Base-by-base conservation (phyloP, 768 basidiomycete species). In the Amanita pallidorosea region DNA sequence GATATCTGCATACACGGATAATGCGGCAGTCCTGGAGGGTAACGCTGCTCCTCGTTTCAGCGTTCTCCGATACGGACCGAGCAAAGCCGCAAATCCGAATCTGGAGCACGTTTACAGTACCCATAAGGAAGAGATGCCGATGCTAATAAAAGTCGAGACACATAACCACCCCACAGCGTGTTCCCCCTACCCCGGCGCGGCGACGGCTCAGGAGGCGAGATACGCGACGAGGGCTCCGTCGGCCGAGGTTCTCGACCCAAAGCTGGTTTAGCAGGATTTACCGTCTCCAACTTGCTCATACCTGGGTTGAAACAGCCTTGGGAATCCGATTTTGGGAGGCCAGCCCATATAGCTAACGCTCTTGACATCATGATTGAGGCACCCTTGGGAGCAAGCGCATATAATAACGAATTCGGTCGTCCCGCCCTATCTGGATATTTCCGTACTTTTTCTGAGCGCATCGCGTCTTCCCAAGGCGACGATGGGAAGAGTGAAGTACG, bases 111-210 rank as follows among this genome's bases (percentile, higher is more conserved):
- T 78, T 1, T 97, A 97, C 63, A 60, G 67, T 36, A 67, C 80
- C 2, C 62, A 67, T 13, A 57, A 72, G 22, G 92, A 94, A 63
- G 72, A 82, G 9, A 87, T 89, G 71, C 90, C 83, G 12, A 88
- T 99, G 51, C 75, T 98, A 20, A 82, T 93, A 71, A 99, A 99
- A 68, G 96, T 98, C 53, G 96, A 98, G 68, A 99, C 96, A 2
- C 96, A 99, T 66, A 99, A 99, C 63, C 96, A 98, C 61, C 96
- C 96, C 3, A 98, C 95, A 2, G 96, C 95, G 2, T 93, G 98
- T 7, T 98, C 96, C 1, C 96, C 96, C 1, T 98, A 87, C 64
- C 91, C 96, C 2, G 96, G 96, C n/a, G 95, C 96, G 0, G 94
- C 95, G 1, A 98, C 96, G 96, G 96, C 17, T 97, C 95, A 1